Base-by-base conservation (phyloP, 2,329 filamentous ascomycete species). In the Fusarium pseudonygamai region DNA sequence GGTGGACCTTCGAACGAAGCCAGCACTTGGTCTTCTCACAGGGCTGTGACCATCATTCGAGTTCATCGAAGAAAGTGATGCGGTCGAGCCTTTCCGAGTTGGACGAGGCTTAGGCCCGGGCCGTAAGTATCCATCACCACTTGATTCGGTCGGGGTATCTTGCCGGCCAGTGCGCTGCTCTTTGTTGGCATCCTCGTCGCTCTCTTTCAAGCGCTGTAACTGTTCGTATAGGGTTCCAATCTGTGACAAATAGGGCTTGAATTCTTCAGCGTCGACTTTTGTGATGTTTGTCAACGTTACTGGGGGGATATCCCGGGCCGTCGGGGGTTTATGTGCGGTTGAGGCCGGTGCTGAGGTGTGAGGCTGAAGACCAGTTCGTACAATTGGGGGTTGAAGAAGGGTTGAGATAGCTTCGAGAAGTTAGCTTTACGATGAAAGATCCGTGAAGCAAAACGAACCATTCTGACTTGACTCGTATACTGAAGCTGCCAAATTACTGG, bases 141-240 rank as follows among this genome's bases (percentile, higher is more conserved):
- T 60, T 0, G 60, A 52, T 60, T 86, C 84, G 7, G 78, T 62
- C 30, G 80, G 75, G 6, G 88, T 86, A 16, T 88, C 87, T 50
- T 80, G 79, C 70, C 81, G 85, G 52, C 79, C 80, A 49, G 75
- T 79, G 28, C 84, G 83, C 18, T 84, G 82, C 75, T 75, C 71
- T 75, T 83, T 87, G 78, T 79, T 77, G 46, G 84, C 87, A 26
- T 93, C 91, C 13, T 94, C 93, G 3, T 93, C 89, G 62, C 90
- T 92, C 71, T 95, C 92, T 78, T 96, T 95, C 34, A 94, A 91
- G 64, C 95, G 90, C 75, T 94, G 93, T 70, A 98, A 91, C 63
- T 95, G 94, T 80, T 98, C 95, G 80, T 97, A 97, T 7, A 98
- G 83, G 4, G 92, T 91, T 24, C 94, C 95, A 40, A 98, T 93